Evolutionary conservation across 2,329 filamentous ascomycete species (phyloP).

Genomic region (Pezizomycotina sp.): DNA sequence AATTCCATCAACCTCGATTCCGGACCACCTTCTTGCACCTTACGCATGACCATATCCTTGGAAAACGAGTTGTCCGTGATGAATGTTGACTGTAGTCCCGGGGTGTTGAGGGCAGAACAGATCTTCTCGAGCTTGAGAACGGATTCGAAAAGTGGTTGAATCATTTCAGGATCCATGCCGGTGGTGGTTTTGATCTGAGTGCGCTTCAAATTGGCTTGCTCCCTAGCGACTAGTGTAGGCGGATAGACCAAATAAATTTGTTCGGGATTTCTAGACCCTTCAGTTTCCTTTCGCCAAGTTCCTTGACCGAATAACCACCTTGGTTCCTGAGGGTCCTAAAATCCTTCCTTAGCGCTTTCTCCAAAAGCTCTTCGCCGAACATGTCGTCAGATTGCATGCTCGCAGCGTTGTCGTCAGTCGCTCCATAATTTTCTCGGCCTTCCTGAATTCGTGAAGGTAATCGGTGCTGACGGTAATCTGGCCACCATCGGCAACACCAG

Average conservation of each 20-base stretch:
- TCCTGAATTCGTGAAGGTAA: constrained; percentile 60
- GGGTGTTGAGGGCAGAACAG: constrained; percentile 51
- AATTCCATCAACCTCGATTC: constrained; percentile 79
- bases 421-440: constrained; percentile 61
- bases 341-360: constrained; percentile 69
- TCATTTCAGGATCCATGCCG: constrained; percentile 60
- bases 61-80: constrained; percentile 45
- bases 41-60: constrained; percentile 57
- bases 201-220: constrained; percentile 32
- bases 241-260: constrained; percentile 92
- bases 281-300: constrained; percentile 83
- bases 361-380: constrained; percentile 57
- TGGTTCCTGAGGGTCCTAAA: constrained; percentile 61
- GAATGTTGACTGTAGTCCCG: constrained; percentile 10
- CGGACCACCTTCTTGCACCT: constrained; percentile 65
- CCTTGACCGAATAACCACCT: constrained; percentile 92
- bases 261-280: constrained; percentile 93
- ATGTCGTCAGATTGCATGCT: constrained; percentile 56
- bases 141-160: constrained; percentile 82
- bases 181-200: constrained; percentile 47
- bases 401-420: constrained; percentile 48
- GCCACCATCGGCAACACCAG: constrained; percentile 82
- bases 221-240: constrained; percentile 63
- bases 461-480: constrained; percentile 95
- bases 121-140: constrained; percentile 83